Percentiles rank a stretch among this genome's conserved stretches.
Conservation (phyloP, 495 filamentous ascomycete genomes). For the Trichoderma gamsii region DNA sequence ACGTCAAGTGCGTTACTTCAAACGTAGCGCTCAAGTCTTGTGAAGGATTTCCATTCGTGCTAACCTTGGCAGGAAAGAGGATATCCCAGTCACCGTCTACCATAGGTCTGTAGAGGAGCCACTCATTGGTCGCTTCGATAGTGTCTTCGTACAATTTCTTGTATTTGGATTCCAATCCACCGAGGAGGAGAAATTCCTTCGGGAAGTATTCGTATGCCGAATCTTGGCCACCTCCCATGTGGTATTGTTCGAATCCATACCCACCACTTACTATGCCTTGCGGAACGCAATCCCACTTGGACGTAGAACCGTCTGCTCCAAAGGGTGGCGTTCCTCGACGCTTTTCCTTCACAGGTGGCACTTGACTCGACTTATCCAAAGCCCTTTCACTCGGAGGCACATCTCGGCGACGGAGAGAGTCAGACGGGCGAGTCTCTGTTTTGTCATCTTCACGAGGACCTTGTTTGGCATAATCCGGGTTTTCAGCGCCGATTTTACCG, state of each 20-base stretch:
- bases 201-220: constrained; percentile 94
- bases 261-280: constrained; percentile 43
- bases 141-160: constrained; percentile 70
- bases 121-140: constrained; percentile 61
- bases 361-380: neutral
- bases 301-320: constrained; percentile 21
- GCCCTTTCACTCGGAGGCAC: neutral
- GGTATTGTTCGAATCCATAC: constrained; percentile 34
- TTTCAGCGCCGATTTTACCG: neutral
- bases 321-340: constrained; percentile 10
- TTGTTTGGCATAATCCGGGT: neutral
- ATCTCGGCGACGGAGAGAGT: constrained; percentile 1
- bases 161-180: constrained; percentile 77
- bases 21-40: constrained; percentile 39
- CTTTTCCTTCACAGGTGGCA: neutral
- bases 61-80: constrained; percentile 58
- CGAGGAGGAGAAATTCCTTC: constrained; percentile 75
- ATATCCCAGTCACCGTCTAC: constrained; percentile 65
- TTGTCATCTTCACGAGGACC: neutral
- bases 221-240: constrained; percentile 78
- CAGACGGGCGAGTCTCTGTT: neutral
- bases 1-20: constrained; percentile 73
- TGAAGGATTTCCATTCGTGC: constrained; percentile 33
- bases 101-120: constrained; percentile 85
- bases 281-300: constrained; percentile 45